phyloP scores from a whole-genome alignment of 1,139 yeast species.

The Yamadazyma sp. region DNA sequence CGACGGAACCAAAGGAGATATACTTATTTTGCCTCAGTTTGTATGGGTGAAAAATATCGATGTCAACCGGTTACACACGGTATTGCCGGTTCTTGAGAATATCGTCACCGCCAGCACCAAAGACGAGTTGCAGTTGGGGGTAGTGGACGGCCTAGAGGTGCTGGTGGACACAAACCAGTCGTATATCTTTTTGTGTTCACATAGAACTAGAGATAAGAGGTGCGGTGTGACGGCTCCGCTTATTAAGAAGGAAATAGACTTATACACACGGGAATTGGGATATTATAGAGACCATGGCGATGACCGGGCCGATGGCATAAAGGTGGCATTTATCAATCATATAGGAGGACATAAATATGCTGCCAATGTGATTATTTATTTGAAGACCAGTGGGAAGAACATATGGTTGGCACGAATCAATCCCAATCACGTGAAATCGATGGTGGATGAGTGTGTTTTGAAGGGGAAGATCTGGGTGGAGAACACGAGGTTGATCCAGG shows the following conservation, averaged over 20 bases:
- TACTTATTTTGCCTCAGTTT: conserved; percentile 75
- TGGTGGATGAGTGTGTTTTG: conserved; percentile 71
- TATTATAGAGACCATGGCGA: conserved; percentile 75
- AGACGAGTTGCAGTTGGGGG: conserved; percentile 6
- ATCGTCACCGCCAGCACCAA: conserved; percentile 8
- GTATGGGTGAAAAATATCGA: conserved; percentile 63
- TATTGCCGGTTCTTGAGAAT: conserved; percentile 7
- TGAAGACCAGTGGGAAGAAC: conserved; percentile 64
- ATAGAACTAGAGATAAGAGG: conserved; percentile 83
- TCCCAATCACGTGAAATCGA: conserved; percentile 72
- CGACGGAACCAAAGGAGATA: conserved; percentile 48
- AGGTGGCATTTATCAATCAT: conserved; percentile 72
- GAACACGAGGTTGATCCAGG: conserved; percentile 62
- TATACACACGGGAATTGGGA: conserved; percentile 67
- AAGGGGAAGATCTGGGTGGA: conserved; percentile 73
- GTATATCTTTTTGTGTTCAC: conserved; percentile 80
- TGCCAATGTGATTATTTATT: conserved; percentile 80
- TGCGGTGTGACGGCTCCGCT: conserved; percentile 97
- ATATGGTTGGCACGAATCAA: conserved; percentile 87
- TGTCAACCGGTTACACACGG: conserved; percentile 35
- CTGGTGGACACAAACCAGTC: conserved; percentile 45
- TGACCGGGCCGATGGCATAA: conserved; percentile 69
- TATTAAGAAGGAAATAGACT: conserved; percentile 75
- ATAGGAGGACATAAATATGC: conserved; percentile 95
- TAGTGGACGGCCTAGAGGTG: conserved; percentile 8